A percentile compares a stretch with the other conserved stretches of the same genome.
Conservation (phyloP, 2,329 filamentous ascomycete genomes). For the Talaromyces pinophilus region DNA sequence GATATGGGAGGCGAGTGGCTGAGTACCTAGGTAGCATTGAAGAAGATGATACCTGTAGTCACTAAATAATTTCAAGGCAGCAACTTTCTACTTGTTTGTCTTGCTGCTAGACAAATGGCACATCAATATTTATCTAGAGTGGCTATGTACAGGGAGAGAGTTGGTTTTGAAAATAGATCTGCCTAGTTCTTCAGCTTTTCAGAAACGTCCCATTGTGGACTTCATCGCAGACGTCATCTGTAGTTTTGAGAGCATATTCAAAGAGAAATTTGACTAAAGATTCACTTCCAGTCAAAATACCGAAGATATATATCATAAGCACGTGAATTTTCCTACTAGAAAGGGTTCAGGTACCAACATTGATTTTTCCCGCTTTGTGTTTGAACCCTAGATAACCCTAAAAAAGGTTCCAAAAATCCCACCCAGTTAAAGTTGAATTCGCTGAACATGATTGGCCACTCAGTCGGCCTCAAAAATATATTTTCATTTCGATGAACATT, state of each 20-base stretch:
- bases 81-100: neutral
- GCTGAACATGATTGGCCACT: neutral
- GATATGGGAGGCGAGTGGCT: neutral
- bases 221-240: neutral
- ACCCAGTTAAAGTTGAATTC: neutral
- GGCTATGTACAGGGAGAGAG: neutral
- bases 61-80: neutral
- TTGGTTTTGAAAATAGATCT: neutral
- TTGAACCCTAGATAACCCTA: neutral
- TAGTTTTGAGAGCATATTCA: neutral
- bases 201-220: neutral
- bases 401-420: neutral
- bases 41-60: neutral
- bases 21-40: neutral
- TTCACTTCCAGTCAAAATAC: no score
- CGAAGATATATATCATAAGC: no score
- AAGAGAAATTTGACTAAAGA: neutral
- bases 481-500: neutral
- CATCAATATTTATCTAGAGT: neutral
- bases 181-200: neutral
- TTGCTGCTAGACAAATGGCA: neutral
- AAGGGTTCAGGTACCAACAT: no score
- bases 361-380: neutral
- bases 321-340: neutral
- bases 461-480: slow-evolving; percentile 3